Evolutionary conservation across 768 basidiomycete genomes (phyloP).

Genomic region (Piloderma croceum): DNA sequence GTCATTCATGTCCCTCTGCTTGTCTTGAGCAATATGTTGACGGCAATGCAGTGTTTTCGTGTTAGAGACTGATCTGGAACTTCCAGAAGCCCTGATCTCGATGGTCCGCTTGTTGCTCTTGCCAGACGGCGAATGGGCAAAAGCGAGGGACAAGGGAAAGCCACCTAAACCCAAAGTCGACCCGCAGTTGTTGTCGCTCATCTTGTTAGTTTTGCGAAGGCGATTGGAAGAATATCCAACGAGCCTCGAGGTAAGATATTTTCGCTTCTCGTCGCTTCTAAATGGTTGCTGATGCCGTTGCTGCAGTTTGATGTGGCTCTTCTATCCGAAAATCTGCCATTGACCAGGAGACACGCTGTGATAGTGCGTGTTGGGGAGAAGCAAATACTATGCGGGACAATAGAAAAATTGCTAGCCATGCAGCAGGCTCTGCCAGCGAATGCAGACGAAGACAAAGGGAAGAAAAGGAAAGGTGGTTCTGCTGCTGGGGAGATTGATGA

Average conservation of each 20-base stretch:
- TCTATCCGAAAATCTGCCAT: constrained; percentile 26
- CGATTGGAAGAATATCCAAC: constrained; percentile 55
- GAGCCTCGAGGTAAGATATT: constrained; percentile 46
- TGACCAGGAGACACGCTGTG: constrained; percentile 55
- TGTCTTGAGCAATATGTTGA: not conserved
- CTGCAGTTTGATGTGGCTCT: constrained; percentile 49
- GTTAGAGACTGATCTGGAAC: constrained; percentile 44
- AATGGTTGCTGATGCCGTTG: constrained; percentile 2
- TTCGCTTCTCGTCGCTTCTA: not conserved
- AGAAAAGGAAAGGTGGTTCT: not conserved
- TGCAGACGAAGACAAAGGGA: constrained; percentile 3
- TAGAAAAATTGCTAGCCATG: constrained; percentile 12
- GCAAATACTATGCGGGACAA: constrained; percentile 42
- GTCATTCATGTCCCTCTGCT: constrained; percentile 20
- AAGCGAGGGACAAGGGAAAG: constrained; percentile 53
- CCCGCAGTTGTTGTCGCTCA: constrained; percentile 37
- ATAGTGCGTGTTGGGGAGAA: constrained; percentile 81
- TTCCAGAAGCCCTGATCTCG: constrained; percentile 56
- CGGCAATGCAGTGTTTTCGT: constrained; percentile 43
- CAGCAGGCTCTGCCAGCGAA: constrained; percentile 6
- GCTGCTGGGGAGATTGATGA: constrained; percentile 4
- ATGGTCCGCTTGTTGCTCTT: constrained; percentile 61
- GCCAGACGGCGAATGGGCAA: constrained; percentile 52
- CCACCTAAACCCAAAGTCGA: constrained; percentile 71
- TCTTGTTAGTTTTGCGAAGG: constrained; percentile 41